Base-by-base conservation (phyloP, 1,139 yeast genomes). In the Magnusiomyces clavatus region DNA sequence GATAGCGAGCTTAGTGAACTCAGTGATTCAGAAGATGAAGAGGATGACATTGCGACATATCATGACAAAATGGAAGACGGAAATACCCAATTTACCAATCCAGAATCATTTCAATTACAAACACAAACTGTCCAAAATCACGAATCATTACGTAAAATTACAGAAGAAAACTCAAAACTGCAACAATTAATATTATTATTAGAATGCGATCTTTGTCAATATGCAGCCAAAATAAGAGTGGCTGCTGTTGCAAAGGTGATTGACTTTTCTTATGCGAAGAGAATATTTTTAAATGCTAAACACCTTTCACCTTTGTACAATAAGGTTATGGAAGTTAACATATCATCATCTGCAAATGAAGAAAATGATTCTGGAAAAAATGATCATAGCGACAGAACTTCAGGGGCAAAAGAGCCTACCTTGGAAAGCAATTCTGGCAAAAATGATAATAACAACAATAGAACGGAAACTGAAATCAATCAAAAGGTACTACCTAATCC, bases 251-350 rank as follows among this genome's bases (percentile, higher is more conserved):
- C 59, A 12, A 60, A 57, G 6, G 47, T 63, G 12, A 48, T 61
- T 14, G 54, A 52, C 12, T 31, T 48, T 2, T 53, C 50, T 16
- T 58, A 51, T 46, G 59, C 54, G 1, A 48, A 51, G 6, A 53
- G 66, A 20, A 50, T 63, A n/a, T 41, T 40, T 12, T 47, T 55
- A 19, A 62, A 63, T 49, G 42, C 49, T 24, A 51, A 47, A 75
- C 43, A 39, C 5, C 49, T 62, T 16, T 62, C 65, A 13, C 47
- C 57, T 3, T 34, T 54, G 17, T 54, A 36, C 44, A 51, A 38
- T 3, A 49, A 41, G 31, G 43, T 54, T 24, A 51, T 54, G 24
- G 48, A 51, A 24, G 49, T 51, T 10, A 48, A 46, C 12, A 48
- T 53, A 19, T 31, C 49, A 13, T 42, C 44, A 29, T n/a, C n/a